phyloP scores from a whole-genome alignment of 2,329 filamentous ascomycete genomes.

The Aspergillus eucalypticola region DNA sequence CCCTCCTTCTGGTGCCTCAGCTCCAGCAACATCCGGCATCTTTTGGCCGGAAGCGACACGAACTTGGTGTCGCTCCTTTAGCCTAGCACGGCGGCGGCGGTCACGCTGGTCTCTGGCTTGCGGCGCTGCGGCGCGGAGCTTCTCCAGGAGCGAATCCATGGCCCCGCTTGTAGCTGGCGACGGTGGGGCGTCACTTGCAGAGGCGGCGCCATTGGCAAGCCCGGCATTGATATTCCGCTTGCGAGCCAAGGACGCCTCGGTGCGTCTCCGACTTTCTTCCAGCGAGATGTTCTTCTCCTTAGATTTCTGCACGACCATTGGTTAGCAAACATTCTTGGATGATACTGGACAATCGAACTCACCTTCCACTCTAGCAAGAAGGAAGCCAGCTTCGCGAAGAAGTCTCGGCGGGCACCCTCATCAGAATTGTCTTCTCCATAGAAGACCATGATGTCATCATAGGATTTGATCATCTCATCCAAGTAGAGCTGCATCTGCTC shows the following conservation, averaged over 20 bases:
- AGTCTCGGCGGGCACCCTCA: slow-evolving; percentile 89
- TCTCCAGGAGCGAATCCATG: slow-evolving; percentile 95
- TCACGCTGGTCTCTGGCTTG: slow-evolving; percentile 88
- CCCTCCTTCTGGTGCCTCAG: slow-evolving; percentile 62
- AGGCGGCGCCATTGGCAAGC: slow-evolving; percentile 60
- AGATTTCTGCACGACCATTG: slow-evolving; percentile 63
- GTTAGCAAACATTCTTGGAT: slow-evolving; percentile 9
- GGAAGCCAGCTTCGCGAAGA: slow-evolving; percentile 88
- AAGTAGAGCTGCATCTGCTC: slow-evolving; percentile 93
- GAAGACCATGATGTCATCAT: slow-evolving; percentile 93
- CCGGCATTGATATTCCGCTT: slow-evolving; percentile 64
- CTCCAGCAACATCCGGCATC: slow-evolving; percentile 65
- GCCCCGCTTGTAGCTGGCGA: slow-evolving; percentile 78
- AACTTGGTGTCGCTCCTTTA: slow-evolving; percentile 89
- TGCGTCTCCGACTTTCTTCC: slow-evolving; percentile 80
- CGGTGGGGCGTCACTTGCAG: slow-evolving; percentile 52
- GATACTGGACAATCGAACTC: slow-evolving; percentile 29
- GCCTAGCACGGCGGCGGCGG: slow-evolving; percentile 76
- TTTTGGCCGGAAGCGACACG: slow-evolving; percentile 86
- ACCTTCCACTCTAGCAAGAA: slow-evolving; percentile 93
- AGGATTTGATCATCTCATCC: slow-evolving; percentile 87
- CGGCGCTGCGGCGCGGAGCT: slow-evolving; percentile 87
- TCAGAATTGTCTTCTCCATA: slow-evolving; percentile 93
- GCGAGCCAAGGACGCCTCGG: slow-evolving; percentile 89
- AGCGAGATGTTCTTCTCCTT: slow-evolving; percentile 83